Base-by-base conservation (phyloP, 2,329 filamentous ascomycete species). In the Fusarium equiseti region DNA sequence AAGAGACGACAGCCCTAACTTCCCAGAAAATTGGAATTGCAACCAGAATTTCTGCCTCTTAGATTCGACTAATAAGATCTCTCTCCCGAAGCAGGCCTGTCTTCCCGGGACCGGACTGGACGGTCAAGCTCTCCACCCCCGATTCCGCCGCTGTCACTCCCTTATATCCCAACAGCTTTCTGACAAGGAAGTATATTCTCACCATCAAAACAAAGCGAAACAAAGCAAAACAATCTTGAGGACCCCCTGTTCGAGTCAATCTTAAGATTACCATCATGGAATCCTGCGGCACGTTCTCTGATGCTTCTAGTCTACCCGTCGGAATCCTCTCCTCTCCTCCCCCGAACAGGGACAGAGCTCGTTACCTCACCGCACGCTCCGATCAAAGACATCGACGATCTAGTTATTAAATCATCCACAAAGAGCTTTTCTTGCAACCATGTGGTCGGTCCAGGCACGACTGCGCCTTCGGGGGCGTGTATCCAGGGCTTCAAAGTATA, bases 71-170 rank as follows among this genome's bases (percentile, higher is more conserved):
- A 75, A 74, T 75, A 53, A 70, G 66, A 53, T 70, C 26, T 64
- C 66, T 58, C 31, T 32, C 50, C 50, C 57, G 63, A 58, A 56
- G 67, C 73, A 75, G 72, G 70, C 70, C 63, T 70, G n/a, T 54
- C 67, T 54, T 72, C 60, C 73, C 67, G 63, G 68, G 62, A 50
- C 73, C 64, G 71, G 71, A 75, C 69, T 74, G 71, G 66, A 69
- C 46, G 46, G 59, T 52, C 50, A 46, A 31, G 7, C 40, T 42
- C 59, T 69, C 73, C 69, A 60, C 62, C 49, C 51, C 51, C n/a
- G 29, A 46, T 50, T 60, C 53, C 62, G 63, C 53, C 50, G 46
- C 50, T 54, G 40, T 66, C 50, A 54, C 51, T 49, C 49, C 40
- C 58, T 51, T 48, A 71, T 63, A 71, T 66, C 45, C 50, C 46